phyloP scores from a whole-genome alignment of 768 basidiomycete genomes.

The Thelephora ganbajun region DNA sequence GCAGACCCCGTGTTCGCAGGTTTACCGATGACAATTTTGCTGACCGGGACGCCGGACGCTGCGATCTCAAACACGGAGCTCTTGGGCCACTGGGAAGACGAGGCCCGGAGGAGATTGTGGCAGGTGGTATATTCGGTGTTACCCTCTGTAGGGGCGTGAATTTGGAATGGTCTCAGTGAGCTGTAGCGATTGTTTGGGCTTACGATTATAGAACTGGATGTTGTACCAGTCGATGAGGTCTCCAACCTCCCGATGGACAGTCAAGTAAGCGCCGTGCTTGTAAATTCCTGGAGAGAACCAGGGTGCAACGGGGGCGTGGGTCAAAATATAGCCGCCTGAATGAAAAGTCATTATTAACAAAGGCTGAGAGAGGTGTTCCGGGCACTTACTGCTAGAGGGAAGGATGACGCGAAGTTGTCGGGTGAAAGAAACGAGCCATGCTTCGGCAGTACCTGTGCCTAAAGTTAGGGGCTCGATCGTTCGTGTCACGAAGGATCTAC shows the following conservation, averaged over 20 bases:
- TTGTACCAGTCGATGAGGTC: slow-evolving; percentile 35
- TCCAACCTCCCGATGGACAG: slow-evolving; percentile 24
- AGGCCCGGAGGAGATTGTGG: slow-evolving; percentile 38
- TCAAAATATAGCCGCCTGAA: slow-evolving; percentile 20
- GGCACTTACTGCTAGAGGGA: slow-evolving; percentile 7
- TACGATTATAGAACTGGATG: slow-evolving; percentile 21
- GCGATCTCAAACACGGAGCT: slow-evolving; percentile 42
- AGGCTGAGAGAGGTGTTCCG: neutral
- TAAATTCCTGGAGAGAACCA: slow-evolving; percentile 24
- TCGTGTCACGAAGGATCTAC: too few species aligned
- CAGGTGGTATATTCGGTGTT: slow-evolving; percentile 52
- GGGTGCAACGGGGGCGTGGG: slow-evolving; percentile 17
- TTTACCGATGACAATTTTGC: slow-evolving; percentile 46
- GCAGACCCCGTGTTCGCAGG: slow-evolving; percentile 29
- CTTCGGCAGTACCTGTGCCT: slow-evolving; percentile 37
- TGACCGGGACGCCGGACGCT: slow-evolving; percentile 27
- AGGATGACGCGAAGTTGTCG: slow-evolving; percentile 21
- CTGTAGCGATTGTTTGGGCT: neutral
- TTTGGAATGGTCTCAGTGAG: slow-evolving; percentile 3
- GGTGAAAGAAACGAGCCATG: slow-evolving; percentile 25
- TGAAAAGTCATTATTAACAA: neutral
- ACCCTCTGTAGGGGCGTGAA: slow-evolving; percentile 34
- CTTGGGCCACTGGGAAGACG: slow-evolving; percentile 40
- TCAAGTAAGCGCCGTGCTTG: slow-evolving; percentile 27
- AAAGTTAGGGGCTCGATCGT: too few species aligned